Evolutionary conservation across 1,139 yeast genomes (phyloP).

Genomic region (Diutina sp.): DNA sequence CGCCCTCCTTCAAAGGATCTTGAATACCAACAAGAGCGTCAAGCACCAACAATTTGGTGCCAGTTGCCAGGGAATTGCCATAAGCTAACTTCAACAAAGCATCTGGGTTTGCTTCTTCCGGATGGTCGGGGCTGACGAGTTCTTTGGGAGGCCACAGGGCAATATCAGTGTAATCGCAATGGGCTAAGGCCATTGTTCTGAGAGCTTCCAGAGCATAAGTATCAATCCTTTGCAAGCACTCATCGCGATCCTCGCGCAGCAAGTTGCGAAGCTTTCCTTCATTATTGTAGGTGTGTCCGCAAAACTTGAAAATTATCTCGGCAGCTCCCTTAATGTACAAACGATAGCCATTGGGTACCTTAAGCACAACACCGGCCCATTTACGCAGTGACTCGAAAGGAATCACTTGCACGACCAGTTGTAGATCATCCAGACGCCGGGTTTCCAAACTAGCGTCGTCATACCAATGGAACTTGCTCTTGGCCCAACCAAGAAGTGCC

Average conservation of each 20-base stretch:
- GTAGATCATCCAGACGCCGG: conserved; percentile 21
- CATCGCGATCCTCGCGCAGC: conserved; percentile 20
- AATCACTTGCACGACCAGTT: conserved; percentile 49
- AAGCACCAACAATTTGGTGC: conserved; percentile 19
- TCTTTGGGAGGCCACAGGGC: conserved; percentile 57
- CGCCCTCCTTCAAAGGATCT: conserved; percentile 89
- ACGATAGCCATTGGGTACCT: conserved; percentile 37
- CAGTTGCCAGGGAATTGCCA: conserved; percentile 15
- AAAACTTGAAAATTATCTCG: conserved; percentile 61
- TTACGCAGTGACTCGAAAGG: conserved; percentile 91
- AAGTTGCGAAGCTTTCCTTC: conserved; percentile 18
- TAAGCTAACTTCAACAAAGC: conserved; percentile 20
- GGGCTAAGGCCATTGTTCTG: conserved; percentile 78
- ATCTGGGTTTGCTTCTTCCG: conserved; percentile 34
- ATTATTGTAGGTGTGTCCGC: conserved; percentile 27
- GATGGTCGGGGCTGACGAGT: conserved; percentile 13
- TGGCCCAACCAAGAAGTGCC: conserved; percentile 66
- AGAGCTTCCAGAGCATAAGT: conserved; percentile 64
- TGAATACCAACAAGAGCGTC: conserved; percentile 84
- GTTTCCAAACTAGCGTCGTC: conserved; percentile 24
- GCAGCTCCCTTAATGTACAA: conserved; percentile 88
- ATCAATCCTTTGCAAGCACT: conserved; percentile 35
- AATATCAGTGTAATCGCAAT: conserved; percentile 43
- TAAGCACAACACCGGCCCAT: conserved; percentile 77
- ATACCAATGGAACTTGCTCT: conserved; percentile 37